phyloP scores from a whole-genome alignment of 148 eudicot species.

The Fallopia convolvulus region DNA sequence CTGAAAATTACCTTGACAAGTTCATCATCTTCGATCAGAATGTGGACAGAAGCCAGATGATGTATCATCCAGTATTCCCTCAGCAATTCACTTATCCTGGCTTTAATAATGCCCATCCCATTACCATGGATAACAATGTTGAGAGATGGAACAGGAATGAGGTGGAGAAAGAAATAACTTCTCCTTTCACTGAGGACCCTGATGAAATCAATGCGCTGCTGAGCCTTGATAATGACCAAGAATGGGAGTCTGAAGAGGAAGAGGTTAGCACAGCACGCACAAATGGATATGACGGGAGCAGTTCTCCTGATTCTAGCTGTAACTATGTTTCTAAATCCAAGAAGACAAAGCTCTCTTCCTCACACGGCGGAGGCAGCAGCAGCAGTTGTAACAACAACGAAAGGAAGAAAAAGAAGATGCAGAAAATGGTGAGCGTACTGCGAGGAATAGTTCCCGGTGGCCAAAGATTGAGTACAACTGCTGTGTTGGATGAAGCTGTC shows the following conservation, averaged over 20 bases:
- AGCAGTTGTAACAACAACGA: conserved; percentile 18
- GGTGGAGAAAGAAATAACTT: conserved; percentile 18
- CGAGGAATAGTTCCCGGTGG: conserved; percentile 61
- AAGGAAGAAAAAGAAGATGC: conserved; percentile 38
- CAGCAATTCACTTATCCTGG: conserved; percentile 25
- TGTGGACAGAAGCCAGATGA: conserved; percentile 40
- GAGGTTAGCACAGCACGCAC: conserved; percentile 60
- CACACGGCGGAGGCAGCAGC: conserved; percentile 18
- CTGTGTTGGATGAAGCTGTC: conserved; percentile 69
- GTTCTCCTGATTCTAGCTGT: conserved; percentile 51
- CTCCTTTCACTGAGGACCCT: conserved; percentile 35
- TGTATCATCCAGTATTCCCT: conserved; percentile 41
- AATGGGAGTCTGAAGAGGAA: conserved; percentile 39
- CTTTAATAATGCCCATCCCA: conserved; percentile 16
- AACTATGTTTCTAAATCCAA: conserved; percentile 25
- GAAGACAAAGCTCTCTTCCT: conserved; percentile 22
- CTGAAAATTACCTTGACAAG: conserved; percentile 46
- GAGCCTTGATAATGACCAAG: conserved; percentile 37
- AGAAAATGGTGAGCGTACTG: conserved; percentile 46
- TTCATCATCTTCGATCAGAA: conserved; percentile 50
- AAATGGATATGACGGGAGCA: conserved; percentile 26
- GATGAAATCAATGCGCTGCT: conserved; percentile 53
- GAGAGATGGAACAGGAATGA: conserved; percentile 13
- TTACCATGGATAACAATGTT: conserved; percentile 16
- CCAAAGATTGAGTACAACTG: conserved; percentile 38